A percentile compares a stretch with the other conserved stretches of the same genome.
Evolutionary conservation across 2,329 filamentous ascomycete genomes (phyloP).

Genomic region (Ophiostoma quercus): DNA sequence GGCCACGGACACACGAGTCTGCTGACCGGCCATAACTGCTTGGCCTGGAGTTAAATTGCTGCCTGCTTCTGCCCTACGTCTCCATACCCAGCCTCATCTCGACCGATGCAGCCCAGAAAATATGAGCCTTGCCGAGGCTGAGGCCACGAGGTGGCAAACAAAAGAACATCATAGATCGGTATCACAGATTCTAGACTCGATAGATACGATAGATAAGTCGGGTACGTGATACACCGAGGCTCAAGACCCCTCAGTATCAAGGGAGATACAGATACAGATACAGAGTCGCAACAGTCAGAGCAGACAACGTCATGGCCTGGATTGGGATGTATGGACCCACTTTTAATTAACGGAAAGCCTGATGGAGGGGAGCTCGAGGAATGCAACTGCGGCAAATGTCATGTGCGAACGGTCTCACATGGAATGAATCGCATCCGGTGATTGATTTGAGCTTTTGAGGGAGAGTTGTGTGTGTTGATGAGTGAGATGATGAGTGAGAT

Average conservation of each 20-base stretch:
- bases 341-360: background rate
- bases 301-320: background rate
- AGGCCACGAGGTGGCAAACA: background rate
- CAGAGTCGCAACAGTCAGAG: too few relatives aligned
- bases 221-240: background rate
- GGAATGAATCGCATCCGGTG: background rate
- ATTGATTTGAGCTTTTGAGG: too few relatives aligned
- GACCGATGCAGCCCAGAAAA: background rate
- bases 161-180: background rate
- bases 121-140: background rate
- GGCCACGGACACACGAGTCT: background rate
- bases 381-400: background rate
- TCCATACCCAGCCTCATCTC: background rate
- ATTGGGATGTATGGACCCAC: background rate
- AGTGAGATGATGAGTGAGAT: too few relatives aligned
- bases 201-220: background rate
- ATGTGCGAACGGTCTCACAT: background rate
- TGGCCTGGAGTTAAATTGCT: background rate
- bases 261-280: too few relatives aligned
- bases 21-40: background rate
- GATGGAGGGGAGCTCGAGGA: conserved; percentile 6
- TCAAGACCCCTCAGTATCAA: too few relatives aligned
- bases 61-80: background rate
- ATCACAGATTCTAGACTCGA: background rate
- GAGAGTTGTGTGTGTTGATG: too few relatives aligned